Conservation (phyloP, 2,329 filamentous ascomycete genomes). For the Boeremia exigua region DNA sequence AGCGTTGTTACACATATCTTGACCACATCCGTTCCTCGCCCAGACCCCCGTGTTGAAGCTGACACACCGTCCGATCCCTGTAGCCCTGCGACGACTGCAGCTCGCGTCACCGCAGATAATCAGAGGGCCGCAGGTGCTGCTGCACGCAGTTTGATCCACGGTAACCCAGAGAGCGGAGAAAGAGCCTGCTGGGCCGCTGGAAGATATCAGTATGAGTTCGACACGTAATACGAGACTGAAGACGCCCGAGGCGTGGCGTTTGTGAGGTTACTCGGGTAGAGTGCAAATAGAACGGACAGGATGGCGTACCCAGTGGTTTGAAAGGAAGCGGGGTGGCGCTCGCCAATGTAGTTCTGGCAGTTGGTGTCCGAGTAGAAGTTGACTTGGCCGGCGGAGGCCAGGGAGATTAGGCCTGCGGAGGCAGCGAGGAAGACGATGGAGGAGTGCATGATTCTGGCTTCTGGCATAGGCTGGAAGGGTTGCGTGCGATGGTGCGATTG, state of each 20-base stretch:
- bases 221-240: no score
- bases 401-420: constrained; percentile 7
- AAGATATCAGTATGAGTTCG: neutral
- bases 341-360: constrained; percentile 27
- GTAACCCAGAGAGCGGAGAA: constrained; percentile 28
- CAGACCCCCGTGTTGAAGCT: constrained; percentile 26
- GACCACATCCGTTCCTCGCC: constrained; percentile 23
- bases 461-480: no score
- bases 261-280: no score
- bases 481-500: neutral
- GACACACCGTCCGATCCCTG: constrained; percentile 13
- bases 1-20: constrained; percentile 19
- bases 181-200: constrained; percentile 22
- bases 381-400: constrained; percentile 23
- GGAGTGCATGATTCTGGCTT: constrained; percentile 2
- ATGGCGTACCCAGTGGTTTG: constrained; percentile 19
- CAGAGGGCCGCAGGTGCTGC: constrained; percentile 21
- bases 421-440: constrained; percentile 9
- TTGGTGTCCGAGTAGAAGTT: constrained; percentile 29
- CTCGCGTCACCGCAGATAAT: constrained; percentile 24
- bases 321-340: constrained; percentile 10
- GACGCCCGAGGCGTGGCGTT: no score
- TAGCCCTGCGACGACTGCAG: constrained; percentile 16
- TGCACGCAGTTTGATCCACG: constrained; percentile 19
- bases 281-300: neutral